These are phyloP conservation scores for Lichenothelia convexa DNA, from an alignment of 495 filamentous ascomycete species.

Conservation along the genomic window DNA sequence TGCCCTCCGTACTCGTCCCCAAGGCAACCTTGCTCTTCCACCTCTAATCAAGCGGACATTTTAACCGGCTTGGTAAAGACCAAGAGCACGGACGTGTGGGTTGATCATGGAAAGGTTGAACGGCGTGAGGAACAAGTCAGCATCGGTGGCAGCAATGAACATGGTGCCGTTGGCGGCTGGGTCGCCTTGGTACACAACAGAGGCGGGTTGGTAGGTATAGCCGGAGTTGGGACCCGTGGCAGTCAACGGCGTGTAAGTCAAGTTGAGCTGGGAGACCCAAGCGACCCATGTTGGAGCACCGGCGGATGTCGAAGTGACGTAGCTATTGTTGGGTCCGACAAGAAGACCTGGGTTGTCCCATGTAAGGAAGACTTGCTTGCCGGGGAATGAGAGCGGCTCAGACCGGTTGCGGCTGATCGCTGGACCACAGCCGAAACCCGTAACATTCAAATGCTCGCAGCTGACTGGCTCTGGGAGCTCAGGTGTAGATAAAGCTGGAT, in stretches of 20 bases:
- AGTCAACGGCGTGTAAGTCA: slow-evolving; percentile 57
- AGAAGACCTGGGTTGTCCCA: slow-evolving; percentile 55
- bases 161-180: slow-evolving; percentile 63
- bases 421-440: slow-evolving; percentile 38
- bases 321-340: slow-evolving; percentile 68
- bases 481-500: slow-evolving; percentile 24
- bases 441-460: slow-evolving; percentile 32
- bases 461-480: slow-evolving; percentile 23
- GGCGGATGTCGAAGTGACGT: slow-evolving; percentile 45
- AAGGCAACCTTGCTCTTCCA: too few species aligned
- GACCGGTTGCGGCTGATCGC: slow-evolving; percentile 48
- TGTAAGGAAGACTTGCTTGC: slow-evolving; percentile 46
- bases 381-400: slow-evolving; percentile 54
- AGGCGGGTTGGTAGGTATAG: slow-evolving; percentile 49
- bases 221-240: slow-evolving; percentile 36
- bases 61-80: slow-evolving; percentile 68
- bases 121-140: slow-evolving; percentile 47
- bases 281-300: slow-evolving; percentile 45
- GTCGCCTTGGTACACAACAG: slow-evolving; percentile 44
- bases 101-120: slow-evolving; percentile 63
- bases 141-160: slow-evolving; percentile 60
- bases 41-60: too few species aligned
- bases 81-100: slow-evolving; percentile 57
- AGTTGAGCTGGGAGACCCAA: slow-evolving; percentile 68
- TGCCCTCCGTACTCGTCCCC: too few species aligned